Evolutionary conservation across 2,329 filamentous ascomycete species (phyloP).

Genomic region (Chaetomium sp.): DNA sequence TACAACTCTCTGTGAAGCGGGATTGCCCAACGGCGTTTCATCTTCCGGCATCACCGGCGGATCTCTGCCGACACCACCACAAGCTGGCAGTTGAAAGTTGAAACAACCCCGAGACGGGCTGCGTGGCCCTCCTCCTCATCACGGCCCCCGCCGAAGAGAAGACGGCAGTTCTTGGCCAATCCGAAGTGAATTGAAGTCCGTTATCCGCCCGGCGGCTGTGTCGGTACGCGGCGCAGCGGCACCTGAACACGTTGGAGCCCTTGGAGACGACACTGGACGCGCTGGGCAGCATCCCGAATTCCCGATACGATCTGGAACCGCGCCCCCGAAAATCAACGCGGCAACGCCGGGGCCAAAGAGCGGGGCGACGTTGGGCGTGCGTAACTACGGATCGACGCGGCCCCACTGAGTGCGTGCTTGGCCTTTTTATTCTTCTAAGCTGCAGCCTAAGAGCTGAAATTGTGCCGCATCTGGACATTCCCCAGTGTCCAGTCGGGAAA

Average conservation of each 20-base stretch:
- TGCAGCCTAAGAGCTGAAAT: constrained; percentile 19
- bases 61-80: not conserved
- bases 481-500: not conserved
- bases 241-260: not conserved
- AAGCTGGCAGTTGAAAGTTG: constrained; percentile 3
- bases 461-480: constrained; percentile 12
- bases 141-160: not conserved
- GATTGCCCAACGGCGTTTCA: not conserved
- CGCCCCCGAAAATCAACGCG: not conserved
- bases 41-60: not conserved
- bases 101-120: not conserved
- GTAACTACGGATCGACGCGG: not conserved
- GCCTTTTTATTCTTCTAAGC: not conserved
- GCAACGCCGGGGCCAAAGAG: not conserved
- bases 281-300: not conserved
- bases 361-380: not conserved
- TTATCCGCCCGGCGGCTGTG: constrained; percentile 8
- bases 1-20: not conserved
- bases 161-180: not conserved
- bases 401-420: not conserved
- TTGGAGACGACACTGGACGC: not conserved
- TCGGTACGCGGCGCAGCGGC: not conserved
- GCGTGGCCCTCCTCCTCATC: not conserved
- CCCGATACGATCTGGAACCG: too few species aligned
- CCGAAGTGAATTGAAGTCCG: not conserved